Evolutionary conservation across 345 rosid genomes (phyloP).

Genomic region (Syzygium grande): DNA sequence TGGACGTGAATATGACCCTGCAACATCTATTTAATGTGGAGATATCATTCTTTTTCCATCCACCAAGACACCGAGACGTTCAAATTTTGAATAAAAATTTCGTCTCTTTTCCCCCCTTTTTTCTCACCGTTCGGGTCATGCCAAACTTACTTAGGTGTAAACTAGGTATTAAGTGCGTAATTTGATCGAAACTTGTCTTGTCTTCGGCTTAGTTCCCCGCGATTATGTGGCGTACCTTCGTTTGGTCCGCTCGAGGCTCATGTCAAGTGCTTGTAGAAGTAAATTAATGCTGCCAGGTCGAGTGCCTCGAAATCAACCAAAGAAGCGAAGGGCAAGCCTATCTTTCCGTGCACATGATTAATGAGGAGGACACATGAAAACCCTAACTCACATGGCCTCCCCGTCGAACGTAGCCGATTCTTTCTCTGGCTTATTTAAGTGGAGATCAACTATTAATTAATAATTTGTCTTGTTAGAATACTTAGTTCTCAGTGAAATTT

Average conservation of each 20-base stretch:
- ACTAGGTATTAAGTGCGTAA: neutral
- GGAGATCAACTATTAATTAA: neutral
- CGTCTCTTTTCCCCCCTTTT: neutral
- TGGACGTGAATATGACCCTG: neutral
- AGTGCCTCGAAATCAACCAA: neutral
- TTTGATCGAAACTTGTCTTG: neutral
- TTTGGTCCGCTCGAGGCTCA: neutral
- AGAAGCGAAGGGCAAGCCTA: neutral
- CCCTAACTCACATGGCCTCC: neutral
- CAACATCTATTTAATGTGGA: neutral
- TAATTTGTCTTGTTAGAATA: neutral
- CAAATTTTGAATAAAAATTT: neutral
- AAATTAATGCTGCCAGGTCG: neutral
- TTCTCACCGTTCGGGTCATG: neutral
- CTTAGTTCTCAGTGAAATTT: neutral
- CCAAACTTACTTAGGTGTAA: neutral
- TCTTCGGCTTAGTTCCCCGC: neutral
- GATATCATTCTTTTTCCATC: neutral
- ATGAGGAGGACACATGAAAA: neutral
- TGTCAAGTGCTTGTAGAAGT: neutral
- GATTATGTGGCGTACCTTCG: neutral
- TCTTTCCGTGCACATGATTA: neutral
- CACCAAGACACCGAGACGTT: neutral
- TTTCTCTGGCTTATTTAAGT: neutral
- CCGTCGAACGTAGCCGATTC: neutral